Evolutionary conservation across 306 rosid genomes (phyloP).

Genomic region (Lathyrus tuberosus): DNA sequence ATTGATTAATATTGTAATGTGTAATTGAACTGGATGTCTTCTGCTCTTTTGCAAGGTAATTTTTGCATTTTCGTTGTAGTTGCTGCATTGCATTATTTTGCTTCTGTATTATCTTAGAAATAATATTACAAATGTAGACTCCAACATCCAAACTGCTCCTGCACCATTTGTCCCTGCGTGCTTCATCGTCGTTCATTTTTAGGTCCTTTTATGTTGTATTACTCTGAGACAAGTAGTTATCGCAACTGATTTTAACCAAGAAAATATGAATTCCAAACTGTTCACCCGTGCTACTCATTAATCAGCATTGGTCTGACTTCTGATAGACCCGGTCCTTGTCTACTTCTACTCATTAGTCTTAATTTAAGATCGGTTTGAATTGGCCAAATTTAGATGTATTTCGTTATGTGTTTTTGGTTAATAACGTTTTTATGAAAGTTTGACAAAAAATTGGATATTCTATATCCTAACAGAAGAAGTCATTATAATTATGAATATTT

Average conservation of each 20-base stretch:
- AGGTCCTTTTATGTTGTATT: neutral
- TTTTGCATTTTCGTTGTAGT: neutral
- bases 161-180: neutral
- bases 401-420: too few species aligned
- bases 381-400: too few species aligned
- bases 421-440: too few species aligned
- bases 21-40: conserved; percentile 2
- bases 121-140: neutral
- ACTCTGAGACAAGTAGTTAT: neutral
- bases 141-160: neutral
- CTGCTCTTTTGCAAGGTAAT: neutral
- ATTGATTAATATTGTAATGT: neutral
- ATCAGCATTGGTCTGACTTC: neutral
- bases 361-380: neutral
- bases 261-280: neutral
- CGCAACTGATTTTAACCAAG: neutral
- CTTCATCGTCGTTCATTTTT: neutral
- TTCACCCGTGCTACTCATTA: neutral
- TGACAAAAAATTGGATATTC: too few species aligned
- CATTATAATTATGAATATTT: too few species aligned
- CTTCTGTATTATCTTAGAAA: neutral
- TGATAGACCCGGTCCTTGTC: neutral
- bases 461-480: too few species aligned
- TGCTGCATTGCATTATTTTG: neutral
- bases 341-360: too few species aligned